A percentile compares a stretch with the other conserved stretches of the same genome.
These are phyloP conservation scores for Rhazya stricta DNA, from an alignment of 257 asterid species.

Conservation along the genomic window DNA sequence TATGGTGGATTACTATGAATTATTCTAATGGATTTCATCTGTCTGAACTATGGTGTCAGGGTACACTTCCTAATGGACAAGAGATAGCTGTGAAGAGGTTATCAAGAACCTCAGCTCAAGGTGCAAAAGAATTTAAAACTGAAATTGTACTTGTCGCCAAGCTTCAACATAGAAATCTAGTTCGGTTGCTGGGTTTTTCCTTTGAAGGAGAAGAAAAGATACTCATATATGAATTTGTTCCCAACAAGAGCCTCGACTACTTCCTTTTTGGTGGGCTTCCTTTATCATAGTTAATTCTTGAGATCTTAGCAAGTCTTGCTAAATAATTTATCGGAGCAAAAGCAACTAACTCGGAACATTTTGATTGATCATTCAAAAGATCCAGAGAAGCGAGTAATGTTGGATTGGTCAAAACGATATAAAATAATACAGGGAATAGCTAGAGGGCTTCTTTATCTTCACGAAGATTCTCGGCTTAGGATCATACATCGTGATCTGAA, in stretches of 20 bases:
- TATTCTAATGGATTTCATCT: background rate
- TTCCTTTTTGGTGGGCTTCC: constrained; percentile 24
- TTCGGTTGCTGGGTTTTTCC: constrained; percentile 26
- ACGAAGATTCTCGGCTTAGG: constrained; percentile 31
- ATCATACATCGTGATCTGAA: too few species aligned
- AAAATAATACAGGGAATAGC: too few species aligned
- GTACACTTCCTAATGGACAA: constrained; percentile 22
- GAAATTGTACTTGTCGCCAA: too few species aligned
- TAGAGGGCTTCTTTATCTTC: constrained; percentile 32
- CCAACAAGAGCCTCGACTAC: constrained; percentile 26
- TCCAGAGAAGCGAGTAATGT: too few species aligned
- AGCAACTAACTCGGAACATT: background rate
- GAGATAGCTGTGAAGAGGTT: constrained; percentile 31
- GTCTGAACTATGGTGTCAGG: constrained; percentile 11
- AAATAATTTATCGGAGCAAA: too few species aligned
- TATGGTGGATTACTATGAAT: background rate
- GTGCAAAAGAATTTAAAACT: constrained; percentile 20
- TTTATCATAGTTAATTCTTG: background rate
- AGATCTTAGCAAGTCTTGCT: background rate
- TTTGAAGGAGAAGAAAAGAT: constrained; percentile 26
- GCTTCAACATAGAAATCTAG: constrained; percentile 31
- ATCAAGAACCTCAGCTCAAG: constrained; percentile 20
- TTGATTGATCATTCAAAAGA: constrained; percentile 5
- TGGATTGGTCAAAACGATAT: too few species aligned
- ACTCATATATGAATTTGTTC: constrained; percentile 27